Conservation (phyloP, 352 stramenopile species). For the Phytophthora pini region DNA sequence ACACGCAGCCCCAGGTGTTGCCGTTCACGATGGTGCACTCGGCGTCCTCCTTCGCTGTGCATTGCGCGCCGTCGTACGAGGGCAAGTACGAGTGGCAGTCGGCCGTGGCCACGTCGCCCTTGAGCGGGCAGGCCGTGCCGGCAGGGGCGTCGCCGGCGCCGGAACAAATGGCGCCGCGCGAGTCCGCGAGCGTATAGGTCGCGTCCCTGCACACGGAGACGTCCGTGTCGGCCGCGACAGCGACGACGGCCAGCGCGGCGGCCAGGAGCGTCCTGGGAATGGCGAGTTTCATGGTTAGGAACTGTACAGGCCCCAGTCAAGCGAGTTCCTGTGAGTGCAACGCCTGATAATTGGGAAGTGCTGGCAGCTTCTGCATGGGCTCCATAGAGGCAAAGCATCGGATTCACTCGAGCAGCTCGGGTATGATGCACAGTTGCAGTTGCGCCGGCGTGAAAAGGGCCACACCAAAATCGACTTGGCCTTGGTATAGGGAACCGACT, state of each 20-base stretch:
- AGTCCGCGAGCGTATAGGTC: conserved; percentile 47
- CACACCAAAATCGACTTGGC: not conserved
- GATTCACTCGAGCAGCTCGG: conserved; percentile 18
- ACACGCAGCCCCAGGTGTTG: conserved; percentile 47
- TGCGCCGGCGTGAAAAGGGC: conserved; percentile 10
- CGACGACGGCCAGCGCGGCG: conserved; percentile 26
- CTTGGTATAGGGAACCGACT: not conserved
- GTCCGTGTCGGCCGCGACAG: conserved; percentile 30
- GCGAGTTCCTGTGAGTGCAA: conserved; percentile 23
- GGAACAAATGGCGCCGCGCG: conserved; percentile 56
- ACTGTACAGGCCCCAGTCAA: conserved; percentile 19
- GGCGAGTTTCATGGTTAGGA: conserved; percentile 25
- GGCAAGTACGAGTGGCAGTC: conserved; percentile 57
- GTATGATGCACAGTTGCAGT: conserved; percentile 26
- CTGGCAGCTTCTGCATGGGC: not conserved
- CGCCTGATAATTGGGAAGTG: conserved; percentile 28
- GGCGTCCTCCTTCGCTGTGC: conserved; percentile 43
- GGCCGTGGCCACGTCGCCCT: conserved; percentile 44
- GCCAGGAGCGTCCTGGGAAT: conserved; percentile 26
- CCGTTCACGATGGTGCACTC: conserved; percentile 49
- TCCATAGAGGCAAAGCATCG: conserved; percentile 12
- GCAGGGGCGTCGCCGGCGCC: conserved; percentile 44
- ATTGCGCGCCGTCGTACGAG: conserved; percentile 48
- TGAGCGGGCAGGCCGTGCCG: conserved; percentile 56
- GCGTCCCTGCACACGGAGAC: conserved; percentile 54